Evolutionary conservation across 139 green algal species (phyloP), one percentile per base, ranked within the genome.

Genomic region (Parachlorella kessleri): DNA sequence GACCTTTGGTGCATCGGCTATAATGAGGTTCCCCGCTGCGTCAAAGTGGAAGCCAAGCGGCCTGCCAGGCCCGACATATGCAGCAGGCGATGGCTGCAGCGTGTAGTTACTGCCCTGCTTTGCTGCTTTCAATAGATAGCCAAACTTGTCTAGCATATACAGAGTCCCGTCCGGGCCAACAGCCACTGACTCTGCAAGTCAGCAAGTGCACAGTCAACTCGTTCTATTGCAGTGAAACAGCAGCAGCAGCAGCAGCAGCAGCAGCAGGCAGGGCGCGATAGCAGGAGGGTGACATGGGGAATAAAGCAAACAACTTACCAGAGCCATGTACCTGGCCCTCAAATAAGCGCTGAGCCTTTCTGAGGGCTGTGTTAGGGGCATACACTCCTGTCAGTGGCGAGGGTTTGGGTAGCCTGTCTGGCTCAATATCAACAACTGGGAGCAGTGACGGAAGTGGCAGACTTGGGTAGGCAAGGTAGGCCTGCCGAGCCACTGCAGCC

Each of bases 171-270:
- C 67, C 7, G 69, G 66, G 1, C 37, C 69, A 21, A 88, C 68
- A 1, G 83, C 72, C n/a, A 87, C 77, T 5, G 66, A 75, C 76
- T 89, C 85, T 87, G 83, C 72, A 30, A n/a, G n/a, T n/a, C n/a
- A n/a, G n/a, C n/a, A n/a, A n/a, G n/a, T n/a, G n/a, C n/a, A n/a
- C n/a, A n/a, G n/a, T n/a, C n/a, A n/a, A n/a, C n/a, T n/a, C n/a
- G n/a, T n/a, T n/a, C n/a, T n/a, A n/a, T n/a, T n/a, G n/a, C n/a
- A n/a, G n/a, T n/a, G n/a, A n/a, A n/a, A n/a, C n/a, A n/a, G n/a
- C n/a, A n/a, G n/a, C n/a, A n/a, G n/a, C n/a, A n/a, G n/a, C n/a
- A n/a, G n/a, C n/a, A n/a, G n/a, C n/a, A n/a, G n/a, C n/a, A n/a
- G n/a, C n/a, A n/a, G n/a, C n/a, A n/a, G n/a, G n/a, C n/a, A n/a